Conservation (phyloP, 495 filamentous ascomycete species). For the Amniculicola lignicola region DNA sequence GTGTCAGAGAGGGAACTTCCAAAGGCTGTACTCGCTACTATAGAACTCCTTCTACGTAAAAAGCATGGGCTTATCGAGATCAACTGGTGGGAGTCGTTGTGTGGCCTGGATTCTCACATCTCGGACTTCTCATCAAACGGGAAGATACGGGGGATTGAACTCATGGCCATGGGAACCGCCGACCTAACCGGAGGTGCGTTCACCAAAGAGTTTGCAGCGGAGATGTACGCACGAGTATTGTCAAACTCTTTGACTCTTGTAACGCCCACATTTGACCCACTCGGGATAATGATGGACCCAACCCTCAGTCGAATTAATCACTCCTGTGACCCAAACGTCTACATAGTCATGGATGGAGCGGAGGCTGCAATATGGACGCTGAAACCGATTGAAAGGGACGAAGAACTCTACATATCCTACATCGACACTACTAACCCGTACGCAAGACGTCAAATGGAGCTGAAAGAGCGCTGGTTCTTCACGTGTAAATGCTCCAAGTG, state of each 20-base stretch:
- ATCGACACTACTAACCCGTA: constrained; percentile 58
- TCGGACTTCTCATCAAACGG: constrained; percentile 26
- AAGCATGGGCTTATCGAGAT: constrained; percentile 24
- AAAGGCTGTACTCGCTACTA: constrained; percentile 22
- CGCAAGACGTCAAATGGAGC: constrained; percentile 48
- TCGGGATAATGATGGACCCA: constrained; percentile 62
- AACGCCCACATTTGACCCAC: constrained; percentile 54
- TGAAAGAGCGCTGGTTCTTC: constrained; percentile 63
- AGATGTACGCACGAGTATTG: constrained; percentile 23
- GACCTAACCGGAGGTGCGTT: constrained; percentile 15
- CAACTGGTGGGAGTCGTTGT: constrained; percentile 14
- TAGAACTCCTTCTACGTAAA: constrained; percentile 23
- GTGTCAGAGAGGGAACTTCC: constrained; percentile 18
- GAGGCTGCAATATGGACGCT: constrained; percentile 44
- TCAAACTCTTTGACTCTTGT: constrained; percentile 62
- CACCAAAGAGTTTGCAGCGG: constrained; percentile 12
- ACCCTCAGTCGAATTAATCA: constrained; percentile 62
- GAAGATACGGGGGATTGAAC: constrained; percentile 48
- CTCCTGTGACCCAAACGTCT: constrained; percentile 66
- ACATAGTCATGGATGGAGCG: constrained; percentile 58
- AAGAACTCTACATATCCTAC: constrained; percentile 69
- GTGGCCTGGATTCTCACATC: constrained; percentile 17
- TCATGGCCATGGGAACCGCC: constrained; percentile 43
- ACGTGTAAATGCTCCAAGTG: constrained; percentile 60
- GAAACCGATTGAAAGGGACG: constrained; percentile 49